Evolutionary conservation across 2,329 filamentous ascomycete genomes (phyloP), one percentile per base, ranked within the genome.

Genomic region (Fonsecaea pedrosoi): DNA sequence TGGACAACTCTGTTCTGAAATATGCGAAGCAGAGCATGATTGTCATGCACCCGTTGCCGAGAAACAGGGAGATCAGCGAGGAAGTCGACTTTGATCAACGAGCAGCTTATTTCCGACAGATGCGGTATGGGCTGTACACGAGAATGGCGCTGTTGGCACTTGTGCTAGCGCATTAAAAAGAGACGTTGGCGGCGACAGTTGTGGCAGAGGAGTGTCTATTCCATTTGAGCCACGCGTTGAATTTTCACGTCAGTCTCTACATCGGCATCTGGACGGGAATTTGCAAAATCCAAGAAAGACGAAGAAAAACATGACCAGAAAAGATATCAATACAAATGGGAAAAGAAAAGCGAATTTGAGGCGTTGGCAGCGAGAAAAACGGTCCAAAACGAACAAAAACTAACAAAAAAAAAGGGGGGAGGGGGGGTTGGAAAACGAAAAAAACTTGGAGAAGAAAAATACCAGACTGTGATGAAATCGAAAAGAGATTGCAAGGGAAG

Each of bases 81-180:
- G 95, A 99, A 83, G 93, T 99, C 57, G 95, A 99, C 81, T 97
- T 96, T 82, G 95, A 99, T 82, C 92, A 96, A 78, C 85, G 95
- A 74, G 95, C 95, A 66, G 94, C 95, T 64, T 99, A 99, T 84
- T 99, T 99, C 82, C 89, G 95, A 91, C 95, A 99, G 91, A 94
- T 97, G 82, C 88, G 91, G 82, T 97, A 98, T 82, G 95, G 95
- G 74, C 87, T 99, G 75, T 98, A 97, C 85, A 96, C 92, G 80
- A 91, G 95, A 78, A 99, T 99, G 95, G 95, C 95, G 74, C 82
- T 99, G 82, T 85, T 99, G 79, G 95, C 95, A 73, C 84, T 98
- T 79, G 92, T 98, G 79, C 90, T 99, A 91, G 89, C 84, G 18
- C 53, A 40, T 25, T 62, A 50, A 21, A 38, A 62, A n/a, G 45